Evolutionary conservation across 1,284 basidiomycete species (phyloP).

Genomic region (Cryptococcus wingfieldii): DNA sequence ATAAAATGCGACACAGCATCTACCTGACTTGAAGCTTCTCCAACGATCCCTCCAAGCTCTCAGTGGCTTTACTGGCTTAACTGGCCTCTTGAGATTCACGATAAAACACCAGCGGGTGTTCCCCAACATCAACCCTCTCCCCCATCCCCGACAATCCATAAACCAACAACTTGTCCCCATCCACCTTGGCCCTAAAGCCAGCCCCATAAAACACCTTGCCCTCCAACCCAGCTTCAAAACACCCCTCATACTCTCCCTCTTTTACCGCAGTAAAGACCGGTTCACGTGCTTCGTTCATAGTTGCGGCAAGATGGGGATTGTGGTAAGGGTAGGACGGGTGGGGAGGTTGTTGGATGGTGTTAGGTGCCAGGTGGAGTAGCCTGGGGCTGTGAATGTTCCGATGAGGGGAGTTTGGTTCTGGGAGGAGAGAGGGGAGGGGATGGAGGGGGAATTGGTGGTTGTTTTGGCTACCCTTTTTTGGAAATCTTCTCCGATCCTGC

Average conservation of each 20-base stretch:
- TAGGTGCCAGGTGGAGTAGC: neutral
- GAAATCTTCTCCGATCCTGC: neutral
- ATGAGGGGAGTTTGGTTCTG: neutral
- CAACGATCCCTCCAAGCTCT: too few species aligned
- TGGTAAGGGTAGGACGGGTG: neutral
- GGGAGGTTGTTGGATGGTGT: neutral
- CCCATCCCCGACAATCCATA: neutral
- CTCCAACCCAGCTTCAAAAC: neutral
- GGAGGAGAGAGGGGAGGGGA: neutral
- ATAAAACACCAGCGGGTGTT: neutral
- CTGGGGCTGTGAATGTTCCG: neutral
- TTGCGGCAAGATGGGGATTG: neutral
- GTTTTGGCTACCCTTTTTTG: neutral
- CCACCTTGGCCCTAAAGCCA: neutral
- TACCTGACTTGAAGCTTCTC: too few species aligned
- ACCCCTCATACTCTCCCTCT: neutral
- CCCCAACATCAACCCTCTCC: neutral
- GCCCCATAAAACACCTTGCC: neutral
- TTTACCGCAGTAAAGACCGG: neutral
- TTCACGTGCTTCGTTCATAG: neutral
- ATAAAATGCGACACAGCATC: too few species aligned
- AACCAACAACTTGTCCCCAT: neutral
- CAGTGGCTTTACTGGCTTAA: too few species aligned
- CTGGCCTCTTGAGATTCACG: too few species aligned
- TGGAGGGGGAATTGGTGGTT: neutral